These are phyloP conservation scores for Arthroderma sp. DNA, from an alignment of 2,329 filamentous ascomycete genomes.

Conservation along the genomic window DNA sequence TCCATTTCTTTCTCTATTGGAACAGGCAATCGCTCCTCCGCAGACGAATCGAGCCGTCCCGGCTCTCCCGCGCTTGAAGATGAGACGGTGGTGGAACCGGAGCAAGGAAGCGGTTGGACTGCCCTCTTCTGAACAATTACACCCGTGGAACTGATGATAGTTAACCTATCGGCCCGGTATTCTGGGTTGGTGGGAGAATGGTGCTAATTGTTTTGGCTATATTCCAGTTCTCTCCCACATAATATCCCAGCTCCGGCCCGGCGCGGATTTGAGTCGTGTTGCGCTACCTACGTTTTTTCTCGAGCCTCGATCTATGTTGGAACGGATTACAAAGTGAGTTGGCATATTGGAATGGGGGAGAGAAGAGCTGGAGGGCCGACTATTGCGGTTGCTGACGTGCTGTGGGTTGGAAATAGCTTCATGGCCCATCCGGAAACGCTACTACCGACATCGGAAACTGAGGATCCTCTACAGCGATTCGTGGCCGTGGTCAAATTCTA, in stretches of 20 bases:
- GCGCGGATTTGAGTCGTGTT: conserved; percentile 86
- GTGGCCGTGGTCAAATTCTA: conserved; percentile 97
- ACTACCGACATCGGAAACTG: conserved; percentile 70
- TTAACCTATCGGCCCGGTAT: background rate
- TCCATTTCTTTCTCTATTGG: background rate
- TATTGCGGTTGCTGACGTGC: background rate
- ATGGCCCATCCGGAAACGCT: conserved; percentile 98
- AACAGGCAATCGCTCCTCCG: conserved; percentile 41
- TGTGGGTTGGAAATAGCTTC: conserved; percentile 49
- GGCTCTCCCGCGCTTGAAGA: conserved; percentile 46
- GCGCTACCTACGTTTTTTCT: conserved; percentile 95
- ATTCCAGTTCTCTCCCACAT: conserved; percentile 78
- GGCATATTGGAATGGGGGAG: background rate
- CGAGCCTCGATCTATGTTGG: conserved; percentile 93
- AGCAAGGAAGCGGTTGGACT: conserved; percentile 78
- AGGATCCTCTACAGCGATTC: conserved; percentile 81
- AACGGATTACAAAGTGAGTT: conserved; percentile 90
- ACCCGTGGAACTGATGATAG: background rate
- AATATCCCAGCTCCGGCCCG: conserved; percentile 89
- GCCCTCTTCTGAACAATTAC: background rate
- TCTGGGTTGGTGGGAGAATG: background rate
- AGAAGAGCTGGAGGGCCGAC: background rate
- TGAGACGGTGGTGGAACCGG: conserved; percentile 71
- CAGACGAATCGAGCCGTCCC: conserved; percentile 37
- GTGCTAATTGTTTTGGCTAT: background rate